phyloP scores from a whole-genome alignment of 371 early-diverging fungal genomes.

The Actinomortierella wolfii region DNA sequence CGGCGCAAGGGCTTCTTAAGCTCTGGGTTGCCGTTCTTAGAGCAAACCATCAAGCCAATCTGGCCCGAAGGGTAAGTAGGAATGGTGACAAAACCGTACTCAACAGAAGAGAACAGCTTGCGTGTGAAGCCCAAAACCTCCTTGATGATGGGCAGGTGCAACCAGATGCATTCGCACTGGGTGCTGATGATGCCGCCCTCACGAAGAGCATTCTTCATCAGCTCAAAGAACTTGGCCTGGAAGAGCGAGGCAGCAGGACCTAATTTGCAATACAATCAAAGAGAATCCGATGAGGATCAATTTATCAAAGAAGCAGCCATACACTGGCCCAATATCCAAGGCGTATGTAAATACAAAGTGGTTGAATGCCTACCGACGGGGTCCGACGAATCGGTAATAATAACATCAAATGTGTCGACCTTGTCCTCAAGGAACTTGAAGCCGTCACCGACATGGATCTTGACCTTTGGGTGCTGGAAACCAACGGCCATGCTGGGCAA shows the following conservation, averaged over 20 bases:
- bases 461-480: conserved; percentile 94
- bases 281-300: conserved; percentile 4
- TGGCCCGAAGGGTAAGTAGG: conserved; percentile 98
- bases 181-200: conserved; percentile 92
- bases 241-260: conserved; percentile 96
- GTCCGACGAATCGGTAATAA: conserved; percentile 98
- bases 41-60: conserved; percentile 94
- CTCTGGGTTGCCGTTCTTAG: conserved; percentile 75
- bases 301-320: too few relatives aligned
- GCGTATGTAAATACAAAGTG: too few relatives aligned
- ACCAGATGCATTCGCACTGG: conserved; percentile 98
- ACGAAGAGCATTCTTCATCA: conserved; percentile 90
- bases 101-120: conserved; percentile 84
- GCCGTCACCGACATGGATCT: conserved; percentile 93
- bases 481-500: conserved; percentile 94
- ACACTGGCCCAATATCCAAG: too few relatives aligned
- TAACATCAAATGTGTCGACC: conserved; percentile 88
- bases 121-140: conserved; percentile 80
- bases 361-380: conserved; percentile 75
- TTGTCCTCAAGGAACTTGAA: conserved; percentile 91
- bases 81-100: conserved; percentile 92
- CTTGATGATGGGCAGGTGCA: conserved; percentile 90
- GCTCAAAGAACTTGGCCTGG: conserved; percentile 87
- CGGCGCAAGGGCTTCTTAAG: conserved; percentile 79
- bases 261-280: too few relatives aligned